Percentiles rank a stretch among this genome's conserved stretches.
These are phyloP conservation scores for Ascodesmis nigricans DNA, from an alignment of 495 filamentous ascomycete species.

Conservation along the genomic window DNA sequence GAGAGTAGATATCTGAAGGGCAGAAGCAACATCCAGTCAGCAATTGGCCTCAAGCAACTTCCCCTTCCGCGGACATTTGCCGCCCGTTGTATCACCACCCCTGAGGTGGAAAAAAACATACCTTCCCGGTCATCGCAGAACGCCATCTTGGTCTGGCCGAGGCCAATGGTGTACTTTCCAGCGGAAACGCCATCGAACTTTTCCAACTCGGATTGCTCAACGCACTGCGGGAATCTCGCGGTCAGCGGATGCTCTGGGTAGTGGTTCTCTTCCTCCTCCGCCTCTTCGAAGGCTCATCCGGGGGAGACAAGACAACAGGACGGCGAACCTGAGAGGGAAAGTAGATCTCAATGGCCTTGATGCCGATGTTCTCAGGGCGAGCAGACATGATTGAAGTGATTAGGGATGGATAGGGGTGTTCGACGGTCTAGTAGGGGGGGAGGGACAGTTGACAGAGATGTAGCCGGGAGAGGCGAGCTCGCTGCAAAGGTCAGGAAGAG, in stretches of 20 bases:
- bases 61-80: too few species aligned
- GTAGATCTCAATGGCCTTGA: slow-evolving; percentile 99
- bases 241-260: too few species aligned
- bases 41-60: neutral
- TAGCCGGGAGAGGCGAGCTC: neutral
- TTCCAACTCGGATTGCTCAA: slow-evolving; percentile 86
- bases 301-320: neutral
- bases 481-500: too few species aligned
- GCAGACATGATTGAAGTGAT: slow-evolving; percentile 43
- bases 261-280: slow-evolving; percentile 5
- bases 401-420: neutral
- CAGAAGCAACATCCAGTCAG: slow-evolving; percentile 5
- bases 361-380: slow-evolving; percentile 89
- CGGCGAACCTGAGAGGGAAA: slow-evolving; percentile 73
- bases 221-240: slow-evolving; percentile 52
- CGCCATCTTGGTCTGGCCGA: slow-evolving; percentile 98
- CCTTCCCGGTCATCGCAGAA: slow-evolving; percentile 98
- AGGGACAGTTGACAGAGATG: neutral
- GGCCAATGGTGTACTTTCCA: slow-evolving; percentile 97
- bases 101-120: slow-evolving; percentile 25
- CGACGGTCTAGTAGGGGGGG: slow-evolving; percentile 3
- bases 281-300: too few species aligned
- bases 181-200: slow-evolving; percentile 90
- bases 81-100: neutral
- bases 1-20: slow-evolving; percentile 80